Evolutionary conservation across 1,284 basidiomycete genomes (phyloP), one percentile per base, ranked within the genome.

Genomic region (Pterula multifida): DNA sequence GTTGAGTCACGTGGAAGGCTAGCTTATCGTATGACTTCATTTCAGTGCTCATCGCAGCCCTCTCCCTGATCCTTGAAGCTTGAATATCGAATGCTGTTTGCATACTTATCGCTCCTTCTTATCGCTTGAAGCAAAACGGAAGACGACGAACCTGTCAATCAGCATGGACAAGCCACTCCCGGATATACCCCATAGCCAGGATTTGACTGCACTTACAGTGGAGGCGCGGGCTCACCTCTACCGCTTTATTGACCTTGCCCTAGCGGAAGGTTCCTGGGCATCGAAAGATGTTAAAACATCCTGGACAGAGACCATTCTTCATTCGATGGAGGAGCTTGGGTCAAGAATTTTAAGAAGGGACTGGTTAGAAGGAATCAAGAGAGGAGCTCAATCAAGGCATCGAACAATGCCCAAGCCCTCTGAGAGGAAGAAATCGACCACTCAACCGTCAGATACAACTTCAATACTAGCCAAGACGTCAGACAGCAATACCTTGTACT

Each of bases 311-410:
- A 45, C 52, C 9, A 52, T 51, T 50, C 56, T 54, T 53, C 51
- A 49, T 47, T 60, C 62, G 17, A 55, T 76, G 36, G 66, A 68
- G 50, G 64, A 65, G 21, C 57, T 77, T 1, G 62, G 66, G 9
- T 56, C 58, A 3, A 58, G 61, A 36, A 57, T 73, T 2, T 55
- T 52, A 22, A 52, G 58, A 2, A 66, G 63, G 4, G 61, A 62
- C 6, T 74, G 73, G 71, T 54, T 76, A 36, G 56, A 56, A 24
- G 52, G 49, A 36, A 51, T 26, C 48, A 25, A 52, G 48, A 26
- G 47, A 42, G 49, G 19, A 21, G 54, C 22, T 46, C 45, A 35
- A 54, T 48, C 17, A 50, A 52, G 26, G 51, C 44, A 50, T 1
- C 59, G 61, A 19, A 56, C 67, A 36, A 64, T 58, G 53, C 56